phyloP scores from a whole-genome alignment of 306 rosid species.

The Cyamopsis tetragonoloba region DNA sequence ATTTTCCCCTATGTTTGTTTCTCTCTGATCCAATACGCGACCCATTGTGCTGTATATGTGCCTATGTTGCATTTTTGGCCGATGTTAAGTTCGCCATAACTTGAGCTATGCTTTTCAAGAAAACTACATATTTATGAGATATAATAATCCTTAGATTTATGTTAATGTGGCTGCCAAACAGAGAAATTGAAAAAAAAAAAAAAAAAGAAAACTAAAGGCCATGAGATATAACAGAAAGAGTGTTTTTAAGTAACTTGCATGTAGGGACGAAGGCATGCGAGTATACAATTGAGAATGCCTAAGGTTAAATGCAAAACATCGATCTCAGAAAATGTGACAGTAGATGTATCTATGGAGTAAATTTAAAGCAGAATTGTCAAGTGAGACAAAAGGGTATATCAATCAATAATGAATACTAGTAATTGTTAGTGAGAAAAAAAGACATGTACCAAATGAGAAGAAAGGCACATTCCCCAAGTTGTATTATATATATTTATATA shows the following conservation, averaged over 20 bases:
- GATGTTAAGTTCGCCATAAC: too few relatives aligned
- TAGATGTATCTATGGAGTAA: not conserved
- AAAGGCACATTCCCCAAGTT: slow-evolving; percentile 14
- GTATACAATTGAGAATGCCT: not conserved
- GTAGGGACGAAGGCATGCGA: too few relatives aligned
- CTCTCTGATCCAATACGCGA: too few relatives aligned
- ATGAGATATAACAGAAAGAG: not conserved
- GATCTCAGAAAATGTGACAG: not conserved
- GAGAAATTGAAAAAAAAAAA: not conserved
- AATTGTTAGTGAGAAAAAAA: not conserved
- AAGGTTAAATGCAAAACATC: not conserved
- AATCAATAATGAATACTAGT: too few relatives aligned
- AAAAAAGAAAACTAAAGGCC: too few relatives aligned
- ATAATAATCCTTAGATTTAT: not conserved
- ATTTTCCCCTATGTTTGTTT: too few relatives aligned
- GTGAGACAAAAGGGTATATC: not conserved
- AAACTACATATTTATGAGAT: too few relatives aligned
- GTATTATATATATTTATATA: too few relatives aligned
- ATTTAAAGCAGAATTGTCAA: not conserved
- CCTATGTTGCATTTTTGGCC: not conserved
- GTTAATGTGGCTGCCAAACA: not conserved
- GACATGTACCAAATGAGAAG: not conserved
- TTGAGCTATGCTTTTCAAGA: too few relatives aligned
- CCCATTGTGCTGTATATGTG: too few relatives aligned
- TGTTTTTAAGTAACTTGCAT: not conserved